Conservation (phyloP, 176 grass and related monocot species). For the Melocanna baccifera region DNA sequence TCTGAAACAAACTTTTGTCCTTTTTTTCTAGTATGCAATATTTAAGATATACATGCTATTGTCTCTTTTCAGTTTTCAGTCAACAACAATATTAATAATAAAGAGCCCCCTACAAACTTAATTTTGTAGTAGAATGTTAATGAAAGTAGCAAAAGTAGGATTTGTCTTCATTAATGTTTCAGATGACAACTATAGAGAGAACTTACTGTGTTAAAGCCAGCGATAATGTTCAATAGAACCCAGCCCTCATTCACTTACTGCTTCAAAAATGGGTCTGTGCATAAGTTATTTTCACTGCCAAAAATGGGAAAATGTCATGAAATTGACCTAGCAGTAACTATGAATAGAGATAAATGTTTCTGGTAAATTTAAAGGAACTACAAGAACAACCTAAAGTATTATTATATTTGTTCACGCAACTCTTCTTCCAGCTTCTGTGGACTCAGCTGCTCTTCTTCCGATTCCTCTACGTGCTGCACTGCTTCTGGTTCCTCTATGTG, state of each 20-base stretch:
- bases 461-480: too few species aligned
- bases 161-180: neutral
- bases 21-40: neutral
- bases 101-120: neutral
- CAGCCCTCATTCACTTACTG: conserved; percentile 48
- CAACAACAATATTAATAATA: neutral
- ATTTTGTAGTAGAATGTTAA: neutral
- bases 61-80: neutral
- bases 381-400: conserved; percentile 57
- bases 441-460: neutral
- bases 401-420: conserved; percentile 52
- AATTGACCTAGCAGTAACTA: neutral
- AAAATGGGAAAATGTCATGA: neutral
- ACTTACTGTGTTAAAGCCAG: conserved; percentile 40
- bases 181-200: neutral
- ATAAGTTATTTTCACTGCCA: conserved; percentile 43
- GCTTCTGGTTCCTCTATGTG: too few species aligned
- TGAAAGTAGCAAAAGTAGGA: neutral
- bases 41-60: neutral
- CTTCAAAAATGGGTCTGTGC: conserved; percentile 21
- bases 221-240: conserved; percentile 37
- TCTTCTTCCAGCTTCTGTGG: neutral
- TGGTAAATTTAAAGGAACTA: neutral
- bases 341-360: neutral
- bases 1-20: too few species aligned